phyloP scores from a whole-genome alignment of 2,329 filamentous ascomycete genomes.

The Monosporascus ibericus region DNA sequence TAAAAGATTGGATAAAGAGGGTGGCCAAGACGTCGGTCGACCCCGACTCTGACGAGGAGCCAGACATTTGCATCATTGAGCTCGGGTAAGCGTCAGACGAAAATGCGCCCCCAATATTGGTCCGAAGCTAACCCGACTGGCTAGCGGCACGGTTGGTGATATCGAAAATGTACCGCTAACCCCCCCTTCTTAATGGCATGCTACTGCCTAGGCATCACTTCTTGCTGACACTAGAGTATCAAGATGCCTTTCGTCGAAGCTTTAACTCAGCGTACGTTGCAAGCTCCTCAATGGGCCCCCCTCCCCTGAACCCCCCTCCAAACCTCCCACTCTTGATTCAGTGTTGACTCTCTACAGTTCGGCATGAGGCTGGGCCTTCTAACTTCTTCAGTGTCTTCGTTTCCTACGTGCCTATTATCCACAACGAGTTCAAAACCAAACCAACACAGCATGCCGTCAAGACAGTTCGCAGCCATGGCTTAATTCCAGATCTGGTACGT shows the following conservation, averaged over 20 bases:
- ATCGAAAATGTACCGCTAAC: slow-evolving; percentile 20
- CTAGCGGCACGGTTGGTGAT: slow-evolving; percentile 17
- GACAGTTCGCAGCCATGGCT: slow-evolving; percentile 73
- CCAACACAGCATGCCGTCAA: slow-evolving; percentile 89
- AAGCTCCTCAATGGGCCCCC: not conserved
- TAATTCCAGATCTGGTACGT: slow-evolving; percentile 62
- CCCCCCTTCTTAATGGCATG: not conserved
- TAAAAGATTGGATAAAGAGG: slow-evolving; percentile 86
- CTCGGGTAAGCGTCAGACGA: slow-evolving; percentile 7
- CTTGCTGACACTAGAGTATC: slow-evolving; percentile 70
- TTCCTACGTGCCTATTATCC: slow-evolving; percentile 69
- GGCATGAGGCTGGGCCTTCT: slow-evolving; percentile 62
- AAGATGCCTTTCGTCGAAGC: slow-evolving; percentile 79
- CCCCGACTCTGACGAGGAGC: slow-evolving; percentile 64
- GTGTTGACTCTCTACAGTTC: slow-evolving; percentile 31
- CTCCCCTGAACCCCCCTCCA: not conserved
- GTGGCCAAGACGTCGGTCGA: slow-evolving; percentile 84
- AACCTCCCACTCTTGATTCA: not conserved
- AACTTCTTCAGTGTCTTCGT: slow-evolving; percentile 90
- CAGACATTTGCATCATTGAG: slow-evolving; percentile 88
- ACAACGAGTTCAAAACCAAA: slow-evolving; percentile 87
- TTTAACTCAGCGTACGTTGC: slow-evolving; percentile 53
- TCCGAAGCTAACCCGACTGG: not conserved
- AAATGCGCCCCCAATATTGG: slow-evolving; percentile 14
- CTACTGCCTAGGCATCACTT: not conserved